Base-by-base conservation (phyloP, 2,329 filamentous ascomycete species). In the Nannizziopsis barbatae region DNA sequence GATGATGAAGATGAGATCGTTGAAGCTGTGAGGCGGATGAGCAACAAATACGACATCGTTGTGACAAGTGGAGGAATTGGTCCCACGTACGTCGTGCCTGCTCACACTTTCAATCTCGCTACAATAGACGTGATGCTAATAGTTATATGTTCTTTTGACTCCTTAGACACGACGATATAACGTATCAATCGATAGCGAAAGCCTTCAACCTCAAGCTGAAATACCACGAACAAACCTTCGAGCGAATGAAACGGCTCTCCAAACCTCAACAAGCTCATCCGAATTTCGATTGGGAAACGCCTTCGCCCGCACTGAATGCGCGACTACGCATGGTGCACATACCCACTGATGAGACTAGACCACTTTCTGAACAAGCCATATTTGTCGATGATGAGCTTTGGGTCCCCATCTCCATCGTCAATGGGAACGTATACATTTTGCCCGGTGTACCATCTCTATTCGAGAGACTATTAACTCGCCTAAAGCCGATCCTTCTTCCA, bases 11-110 rank as follows among this genome's bases (percentile, higher is more conserved):
- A 72, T 53, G 89, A 95, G 59, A 96, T 98, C 61, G 73, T 90
- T 45, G 89, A 96, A 65, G 87, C 88, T 1, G 83, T 87, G 5
- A 75, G 75, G 45, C 80, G 89, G 53, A 94, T 98, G 88, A 93
- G 86, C 61, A 75, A 77, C 45, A 81, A 78, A 55, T 96, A 95
- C 63, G 92, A 96, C 67, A 86, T 96, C 63, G 86, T 98, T 40
- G 86, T 96, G 4, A 96, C 92, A 5, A 92, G 85, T 58, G 90
- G 92, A 56, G 90, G 92, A 27, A 96, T 98, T 61, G 90, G 90
- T 9, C 92, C 92, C 55, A 96, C 90, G 84, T 90, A 70, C 71
- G 81, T 66, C 40, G 10, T 27, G 22, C 22, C 22, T 27, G 22
- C 22, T 27, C 7, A 7, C 22, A 7, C 22, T 7, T 27, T 7